These are phyloP conservation scores for Crotalaria pallida DNA, from an alignment of 306 rosid species.

Conservation along the genomic window DNA sequence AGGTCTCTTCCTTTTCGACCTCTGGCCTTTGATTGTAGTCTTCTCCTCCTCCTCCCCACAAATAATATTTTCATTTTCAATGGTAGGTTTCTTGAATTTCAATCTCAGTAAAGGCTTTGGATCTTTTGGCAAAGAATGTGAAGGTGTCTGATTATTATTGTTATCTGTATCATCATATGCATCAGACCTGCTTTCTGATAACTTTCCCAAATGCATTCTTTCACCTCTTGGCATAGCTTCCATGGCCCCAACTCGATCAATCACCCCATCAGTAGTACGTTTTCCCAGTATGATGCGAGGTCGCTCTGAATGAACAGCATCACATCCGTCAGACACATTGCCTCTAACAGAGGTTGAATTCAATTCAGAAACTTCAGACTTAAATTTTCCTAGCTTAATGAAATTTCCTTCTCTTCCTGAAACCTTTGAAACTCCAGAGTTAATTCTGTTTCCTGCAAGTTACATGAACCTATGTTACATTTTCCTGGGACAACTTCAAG, in stretches of 20 bases:
- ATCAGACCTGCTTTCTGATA: slow-evolving; percentile 52
- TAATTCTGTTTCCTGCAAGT: slow-evolving; percentile 47
- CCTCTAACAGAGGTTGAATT: slow-evolving; percentile 39
- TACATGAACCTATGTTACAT: slow-evolving; percentile 9
- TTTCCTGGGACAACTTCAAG: background rate
- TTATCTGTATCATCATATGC: slow-evolving; percentile 37
- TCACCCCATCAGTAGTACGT: slow-evolving; percentile 38
- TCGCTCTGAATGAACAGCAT: slow-evolving; percentile 33
- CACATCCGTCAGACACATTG: slow-evolving; percentile 45
- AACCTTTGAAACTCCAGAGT: slow-evolving; percentile 47
- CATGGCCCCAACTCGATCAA: slow-evolving; percentile 24
- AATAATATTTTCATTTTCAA: slow-evolving; percentile 60
- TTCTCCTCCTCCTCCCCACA: slow-evolving; percentile 76
- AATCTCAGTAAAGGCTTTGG: slow-evolving; percentile 67
- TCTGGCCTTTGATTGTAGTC: slow-evolving; percentile 77
- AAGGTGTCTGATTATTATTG: slow-evolving; percentile 40
- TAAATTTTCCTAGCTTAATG: slow-evolving; percentile 71
- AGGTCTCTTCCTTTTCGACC: slow-evolving; percentile 94
- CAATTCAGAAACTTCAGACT: slow-evolving; percentile 44
- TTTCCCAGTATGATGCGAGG: slow-evolving; percentile 34
- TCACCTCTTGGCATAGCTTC: slow-evolving; percentile 41
- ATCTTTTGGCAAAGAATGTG: slow-evolving; percentile 66
- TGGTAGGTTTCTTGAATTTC: slow-evolving; percentile 71
- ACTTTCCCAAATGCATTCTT: slow-evolving; percentile 43
- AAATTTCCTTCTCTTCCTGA: slow-evolving; percentile 64